Percentiles rank a stretch among this genome's conserved stretches.
Conservation (phyloP, 306 rosid genomes). For the Ormosia emarginata region DNA sequence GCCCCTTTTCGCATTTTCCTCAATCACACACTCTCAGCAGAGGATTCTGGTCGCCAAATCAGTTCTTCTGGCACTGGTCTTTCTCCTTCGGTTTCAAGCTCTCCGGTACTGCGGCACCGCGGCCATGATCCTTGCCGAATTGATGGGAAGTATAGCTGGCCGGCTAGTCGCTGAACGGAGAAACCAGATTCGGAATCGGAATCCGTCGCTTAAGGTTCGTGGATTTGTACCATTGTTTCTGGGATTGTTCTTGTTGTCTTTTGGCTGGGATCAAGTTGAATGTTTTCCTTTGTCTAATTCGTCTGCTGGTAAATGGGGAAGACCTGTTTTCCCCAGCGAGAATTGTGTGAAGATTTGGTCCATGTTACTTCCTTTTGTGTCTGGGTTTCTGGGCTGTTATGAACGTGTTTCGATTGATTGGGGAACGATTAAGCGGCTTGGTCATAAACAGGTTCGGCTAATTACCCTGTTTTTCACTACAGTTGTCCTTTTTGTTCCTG, state of each 20-base stretch:
- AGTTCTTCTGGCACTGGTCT: slow-evolving; percentile 60
- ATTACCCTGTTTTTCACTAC: slow-evolving; percentile 74
- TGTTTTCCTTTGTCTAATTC: slow-evolving; percentile 68
- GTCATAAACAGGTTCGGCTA: slow-evolving; percentile 54
- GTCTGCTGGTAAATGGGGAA: slow-evolving; percentile 28
- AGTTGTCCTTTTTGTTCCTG: slow-evolving; percentile 72
- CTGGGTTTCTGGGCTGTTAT: slow-evolving; percentile 71
- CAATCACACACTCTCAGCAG: slow-evolving; percentile 49
- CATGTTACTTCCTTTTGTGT: slow-evolving; percentile 72
- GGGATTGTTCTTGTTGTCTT: slow-evolving; percentile 59
- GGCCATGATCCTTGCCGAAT: slow-evolving; percentile 84
- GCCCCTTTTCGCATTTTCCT: slow-evolving; percentile 32
- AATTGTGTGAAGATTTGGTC: slow-evolving; percentile 72
- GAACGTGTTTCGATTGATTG: slow-evolving; percentile 56
- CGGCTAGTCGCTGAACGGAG: slow-evolving; percentile 35
- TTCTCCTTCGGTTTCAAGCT: slow-evolving; percentile 80
- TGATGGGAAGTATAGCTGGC: slow-evolving; percentile 60
- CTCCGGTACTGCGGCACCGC: slow-evolving; percentile 86
- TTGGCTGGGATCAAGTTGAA: slow-evolving; percentile 79
- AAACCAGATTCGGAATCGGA: background rate
- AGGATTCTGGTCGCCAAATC: slow-evolving; percentile 49
- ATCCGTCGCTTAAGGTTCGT: slow-evolving; percentile 42
- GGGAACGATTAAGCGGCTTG: slow-evolving; percentile 61
- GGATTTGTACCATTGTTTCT: slow-evolving; percentile 52
- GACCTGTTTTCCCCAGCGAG: slow-evolving; percentile 35